Conservation (phyloP, 306 rosid genomes). For the Senna siamea region DNA sequence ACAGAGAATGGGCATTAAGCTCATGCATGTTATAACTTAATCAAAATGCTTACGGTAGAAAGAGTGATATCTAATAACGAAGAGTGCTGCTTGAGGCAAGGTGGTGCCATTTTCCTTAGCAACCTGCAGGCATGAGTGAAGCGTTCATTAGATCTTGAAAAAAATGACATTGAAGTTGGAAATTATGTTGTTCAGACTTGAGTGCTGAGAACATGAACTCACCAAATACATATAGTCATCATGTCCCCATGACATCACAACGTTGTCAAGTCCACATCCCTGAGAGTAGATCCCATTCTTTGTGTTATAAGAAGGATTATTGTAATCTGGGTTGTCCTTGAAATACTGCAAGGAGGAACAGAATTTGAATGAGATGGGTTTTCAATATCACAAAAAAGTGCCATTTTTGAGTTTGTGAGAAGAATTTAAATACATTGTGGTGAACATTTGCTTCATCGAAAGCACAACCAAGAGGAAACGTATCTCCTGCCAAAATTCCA, state of each 20-base stretch:
- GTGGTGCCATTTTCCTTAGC: constrained; percentile 66
- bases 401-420: not conserved
- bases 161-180: not conserved
- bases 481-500: constrained; percentile 54
- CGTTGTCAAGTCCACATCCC: constrained; percentile 65
- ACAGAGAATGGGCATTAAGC: not conserved
- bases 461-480: constrained; percentile 74
- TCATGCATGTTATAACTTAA: not conserved
- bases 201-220: not conserved
- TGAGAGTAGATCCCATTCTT: constrained; percentile 52
- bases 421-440: constrained; percentile 49
- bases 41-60: constrained; percentile 54
- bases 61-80: constrained; percentile 65
- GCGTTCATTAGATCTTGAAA: not conserved
- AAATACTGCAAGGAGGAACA: constrained; percentile 53
- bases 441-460: constrained; percentile 66
- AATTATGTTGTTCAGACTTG: not conserved
- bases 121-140: constrained; percentile 42
- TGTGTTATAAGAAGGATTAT: constrained; percentile 44
- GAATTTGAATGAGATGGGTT: not conserved
- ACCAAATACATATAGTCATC: constrained; percentile 80
- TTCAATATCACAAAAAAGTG: not conserved
- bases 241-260: constrained; percentile 70
- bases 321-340: constrained; percentile 54
- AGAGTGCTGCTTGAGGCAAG: constrained; percentile 61